Conservation (phyloP, 495 filamentous ascomycete genomes). For the Podospora pseudoanserina region DNA sequence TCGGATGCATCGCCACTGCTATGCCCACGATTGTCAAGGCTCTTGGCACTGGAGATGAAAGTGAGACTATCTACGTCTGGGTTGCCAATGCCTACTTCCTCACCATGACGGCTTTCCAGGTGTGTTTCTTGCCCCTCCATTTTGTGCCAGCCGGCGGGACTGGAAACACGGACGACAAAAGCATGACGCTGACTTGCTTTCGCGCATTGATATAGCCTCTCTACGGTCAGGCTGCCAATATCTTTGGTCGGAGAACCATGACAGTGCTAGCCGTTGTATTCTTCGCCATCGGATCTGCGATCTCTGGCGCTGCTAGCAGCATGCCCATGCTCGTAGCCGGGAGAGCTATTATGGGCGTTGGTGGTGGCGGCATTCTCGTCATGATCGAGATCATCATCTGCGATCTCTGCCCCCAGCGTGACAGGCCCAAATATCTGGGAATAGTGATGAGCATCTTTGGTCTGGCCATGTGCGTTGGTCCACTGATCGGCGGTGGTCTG, state of each 20-base stretch:
- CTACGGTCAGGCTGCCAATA: slow-evolving; percentile 21
- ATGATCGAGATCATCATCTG: slow-evolving; percentile 63
- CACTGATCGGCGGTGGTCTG: slow-evolving; percentile 73
- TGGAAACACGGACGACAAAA: neutral
- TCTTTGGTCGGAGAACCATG: slow-evolving; percentile 22
- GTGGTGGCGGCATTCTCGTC: slow-evolving; percentile 71
- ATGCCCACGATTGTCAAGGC: slow-evolving; percentile 1
- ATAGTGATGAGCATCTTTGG: slow-evolving; percentile 52
- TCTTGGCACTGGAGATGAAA: neutral
- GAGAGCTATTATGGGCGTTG: slow-evolving; percentile 70
- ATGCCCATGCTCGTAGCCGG: slow-evolving; percentile 64
- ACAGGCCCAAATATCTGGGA: slow-evolving; percentile 54
- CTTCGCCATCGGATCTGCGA: slow-evolving; percentile 41
- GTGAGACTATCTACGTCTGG: slow-evolving; percentile 2
- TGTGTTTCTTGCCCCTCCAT: neutral
- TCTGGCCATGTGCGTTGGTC: slow-evolving; percentile 62
- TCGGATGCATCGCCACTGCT: slow-evolving; percentile 4
- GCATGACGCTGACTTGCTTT: neutral
- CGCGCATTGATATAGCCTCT: slow-evolving; percentile 3
- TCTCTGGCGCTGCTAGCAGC: slow-evolving; percentile 35
- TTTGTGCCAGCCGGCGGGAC: neutral
- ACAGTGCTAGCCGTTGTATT: slow-evolving; percentile 29
- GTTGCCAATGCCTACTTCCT: slow-evolving; percentile 5
- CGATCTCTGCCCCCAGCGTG: slow-evolving; percentile 64
- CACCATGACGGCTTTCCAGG: slow-evolving; percentile 14